Percentiles rank a stretch among this genome's conserved stretches.
Conservation (phyloP, 352 stramenopile species). For the Stephanocyclus meneghinianus region DNA sequence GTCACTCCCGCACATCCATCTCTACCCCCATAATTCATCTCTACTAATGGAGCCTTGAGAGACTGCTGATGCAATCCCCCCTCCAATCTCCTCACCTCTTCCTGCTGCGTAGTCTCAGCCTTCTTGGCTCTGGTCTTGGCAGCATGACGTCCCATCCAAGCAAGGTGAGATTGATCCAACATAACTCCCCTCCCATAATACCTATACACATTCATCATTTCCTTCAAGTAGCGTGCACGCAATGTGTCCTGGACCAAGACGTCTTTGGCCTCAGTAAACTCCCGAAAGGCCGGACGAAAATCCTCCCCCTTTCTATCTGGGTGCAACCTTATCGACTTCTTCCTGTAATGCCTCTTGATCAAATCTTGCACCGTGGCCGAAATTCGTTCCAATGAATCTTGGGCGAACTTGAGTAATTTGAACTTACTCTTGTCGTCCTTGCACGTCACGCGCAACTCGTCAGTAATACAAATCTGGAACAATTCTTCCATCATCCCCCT, state of each 20-base stretch:
- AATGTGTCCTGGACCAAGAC: neutral
- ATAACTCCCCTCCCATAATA: neutral
- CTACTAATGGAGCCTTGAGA: neutral
- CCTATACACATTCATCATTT: neutral
- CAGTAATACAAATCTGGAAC: neutral
- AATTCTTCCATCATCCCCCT: neutral
- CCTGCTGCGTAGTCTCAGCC: neutral
- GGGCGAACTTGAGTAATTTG: neutral
- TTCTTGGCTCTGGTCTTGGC: neutral
- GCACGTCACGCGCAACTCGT: neutral
- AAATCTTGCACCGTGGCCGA: neutral
- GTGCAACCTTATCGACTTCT: conserved; percentile 7
- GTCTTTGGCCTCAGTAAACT: conserved; percentile 13
- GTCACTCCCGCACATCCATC: neutral
- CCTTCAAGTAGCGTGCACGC: neutral
- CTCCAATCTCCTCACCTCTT: conserved; percentile 10
- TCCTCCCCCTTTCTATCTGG: conserved; percentile 16
- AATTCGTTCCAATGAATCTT: neutral
- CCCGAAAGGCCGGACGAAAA: neutral
- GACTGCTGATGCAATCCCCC: conserved; percentile 4
- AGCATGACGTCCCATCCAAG: conserved; percentile 4
- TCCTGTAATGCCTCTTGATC: conserved; percentile 17
- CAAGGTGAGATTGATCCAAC: neutral
- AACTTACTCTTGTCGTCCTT: neutral
- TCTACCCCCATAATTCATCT: neutral